Evolutionary conservation across 2,329 filamentous ascomycete species (phyloP), one percentile per base, ranked within the genome.

Genomic region (Kalaharituber pfeilii): DNA sequence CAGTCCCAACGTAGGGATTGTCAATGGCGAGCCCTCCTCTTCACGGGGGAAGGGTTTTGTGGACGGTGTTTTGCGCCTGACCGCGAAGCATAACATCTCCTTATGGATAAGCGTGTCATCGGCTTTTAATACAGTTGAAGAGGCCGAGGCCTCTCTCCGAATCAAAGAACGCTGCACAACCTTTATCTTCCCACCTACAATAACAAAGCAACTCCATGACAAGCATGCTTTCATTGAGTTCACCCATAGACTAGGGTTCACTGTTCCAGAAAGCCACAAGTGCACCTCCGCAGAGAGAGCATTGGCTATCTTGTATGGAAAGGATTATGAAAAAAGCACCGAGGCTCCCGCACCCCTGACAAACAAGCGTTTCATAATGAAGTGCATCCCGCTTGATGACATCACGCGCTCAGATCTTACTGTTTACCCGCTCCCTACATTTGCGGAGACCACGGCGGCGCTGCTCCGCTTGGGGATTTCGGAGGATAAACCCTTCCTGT

Each of bases 21-120:
- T n/a, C n/a, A n/a, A n/a, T n/a, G n/a, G n/a, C n/a, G n/a, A n/a
- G n/a, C n/a, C n/a, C n/a, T n/a, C n/a, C n/a, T n/a, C n/a, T n/a
- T n/a, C n/a, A n/a, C n/a, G n/a, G n/a, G n/a, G n/a, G n/a, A n/a
- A n/a, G n/a, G 29, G 8, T 33, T 33, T 33, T 33, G 29, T n/a
- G 29, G 29, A 33, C n/a, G 29, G n/a, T 8, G n/a, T 8, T n/a
- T n/a, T 8, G 8, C n/a, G 8, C n/a, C 29, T 33, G 29, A 33
- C n/a, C n/a, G 8, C 29, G n/a, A 65, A 68, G 0, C 81, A 87
- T 58, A 70, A 73, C 0, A 73, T 84, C 3, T 76, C 85, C 54
- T 67, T 87, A 2, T 88, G 83, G 82, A 76, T 87, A 2, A 80
- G 78, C 20, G 85, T 82, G 62, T 85, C 82, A 0, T 80, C 78